These are phyloP conservation scores for Dactylis glomerata DNA, from an alignment of 176 grass and related monocot species.

Conservation along the genomic window DNA sequence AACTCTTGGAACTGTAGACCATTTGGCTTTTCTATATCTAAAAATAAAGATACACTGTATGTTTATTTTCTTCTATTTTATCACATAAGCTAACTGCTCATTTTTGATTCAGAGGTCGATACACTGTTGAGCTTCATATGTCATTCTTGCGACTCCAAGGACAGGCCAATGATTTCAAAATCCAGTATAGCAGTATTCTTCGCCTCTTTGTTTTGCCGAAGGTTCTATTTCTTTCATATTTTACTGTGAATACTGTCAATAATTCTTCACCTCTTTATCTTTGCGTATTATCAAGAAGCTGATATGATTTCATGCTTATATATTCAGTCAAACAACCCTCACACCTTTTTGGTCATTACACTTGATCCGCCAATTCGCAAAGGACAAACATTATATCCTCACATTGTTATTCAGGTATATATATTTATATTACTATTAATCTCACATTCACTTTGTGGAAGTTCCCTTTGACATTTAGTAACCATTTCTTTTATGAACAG, in stretches of 20 bases:
- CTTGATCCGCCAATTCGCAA: slow-evolving; percentile 97
- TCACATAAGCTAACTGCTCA: slow-evolving; percentile 3
- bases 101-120: slow-evolving; percentile 64
- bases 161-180: slow-evolving; percentile 98
- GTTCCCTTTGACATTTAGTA: slow-evolving; percentile 9
- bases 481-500: slow-evolving; percentile 36
- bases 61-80: slow-evolving; percentile 1
- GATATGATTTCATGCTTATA: slow-evolving; percentile 30
- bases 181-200: slow-evolving; percentile 91
- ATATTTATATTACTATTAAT: neutral
- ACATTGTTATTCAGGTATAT: slow-evolving; percentile 97
- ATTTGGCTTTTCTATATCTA: neutral
- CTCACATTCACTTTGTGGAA: slow-evolving; percentile 24
- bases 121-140: slow-evolving; percentile 82
- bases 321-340: slow-evolving; percentile 85
- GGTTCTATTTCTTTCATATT: slow-evolving; percentile 46
- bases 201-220: slow-evolving; percentile 90
- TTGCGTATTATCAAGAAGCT: slow-evolving; percentile 10
- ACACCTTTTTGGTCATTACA: slow-evolving; percentile 90
- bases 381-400: slow-evolving; percentile 92
- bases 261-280: slow-evolving; percentile 9
- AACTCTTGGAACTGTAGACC: slow-evolving; percentile 2
- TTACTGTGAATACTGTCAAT: neutral
- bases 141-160: slow-evolving; percentile 91
- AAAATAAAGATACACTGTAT: neutral